Base-by-base conservation (phyloP, 2,329 filamentous ascomycete species). In the Trichoderma atrobrunneum region DNA sequence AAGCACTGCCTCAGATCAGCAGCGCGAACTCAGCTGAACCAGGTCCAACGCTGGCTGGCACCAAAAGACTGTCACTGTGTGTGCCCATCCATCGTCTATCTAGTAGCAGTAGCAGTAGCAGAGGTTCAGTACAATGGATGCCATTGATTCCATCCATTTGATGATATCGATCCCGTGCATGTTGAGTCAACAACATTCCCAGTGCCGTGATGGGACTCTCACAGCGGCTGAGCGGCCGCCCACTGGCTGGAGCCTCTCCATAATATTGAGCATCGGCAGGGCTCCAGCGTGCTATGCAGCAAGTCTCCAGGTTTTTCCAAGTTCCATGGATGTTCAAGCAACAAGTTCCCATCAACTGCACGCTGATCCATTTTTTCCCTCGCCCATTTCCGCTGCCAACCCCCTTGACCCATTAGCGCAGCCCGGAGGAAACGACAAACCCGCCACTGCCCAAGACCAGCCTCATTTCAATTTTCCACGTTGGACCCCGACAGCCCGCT, bases 381-480 rank as follows among this genome's bases (percentile, higher is more conserved):
- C 57, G 66, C 34, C 66, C 39, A 62, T 70, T 62, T 70, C 66
- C 66, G 66, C 66, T 62, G 66, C 39, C 57, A 70, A 61, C 65
- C 66, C 66, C 66, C 63, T 56, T 61, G 54, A 28, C 66, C 57
- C 57, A 21, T 61, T 70, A 54, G 66, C 66, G 66, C 57, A 54
- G 66, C 57, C 57, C 66, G 66, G 66, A 59, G 68, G 24, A 18
- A 57, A 70, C 68, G 70, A 67, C n/a, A 54, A 61, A 54, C 54
- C 70, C 64, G 70, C 63, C 70, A 68, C 70, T 68, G 70, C 51
- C 30, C 43, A 21, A 28, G 64, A 48, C 61, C 62, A 65, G 61
- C 60, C 54, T 72, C 70, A 68, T 72, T 72, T 68, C 70, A 72
- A 43, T 62, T 72, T 72, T 69, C 39, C 61, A 56, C 56, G 56